Percentiles rank a stretch among this genome's conserved stretches.
These are phyloP conservation scores for Leishmania arabica DNA, from an alignment of 208 protist genomes.

Conservation along the genomic window DNA sequence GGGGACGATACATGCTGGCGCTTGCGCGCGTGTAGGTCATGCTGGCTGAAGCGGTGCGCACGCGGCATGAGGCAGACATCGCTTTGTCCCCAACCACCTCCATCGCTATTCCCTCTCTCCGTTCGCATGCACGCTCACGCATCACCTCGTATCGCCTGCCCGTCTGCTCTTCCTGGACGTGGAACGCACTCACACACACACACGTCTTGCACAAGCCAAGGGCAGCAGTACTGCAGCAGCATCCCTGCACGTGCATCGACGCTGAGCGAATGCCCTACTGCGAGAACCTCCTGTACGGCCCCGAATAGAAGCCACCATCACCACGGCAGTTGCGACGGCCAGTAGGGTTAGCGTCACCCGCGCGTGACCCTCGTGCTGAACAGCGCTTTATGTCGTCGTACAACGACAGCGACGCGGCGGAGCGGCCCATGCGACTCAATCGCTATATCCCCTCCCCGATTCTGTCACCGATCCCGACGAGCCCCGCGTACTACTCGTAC, in stretches of 20 bases:
- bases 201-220: background rate
- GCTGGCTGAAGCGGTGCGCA: background rate
- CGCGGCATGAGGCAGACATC: background rate
- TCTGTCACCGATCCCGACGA: constrained; percentile 20
- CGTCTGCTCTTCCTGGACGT: background rate
- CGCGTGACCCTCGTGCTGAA: background rate
- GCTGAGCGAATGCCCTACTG: constrained; percentile 11
- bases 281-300: constrained; percentile 8
- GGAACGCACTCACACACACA: background rate
- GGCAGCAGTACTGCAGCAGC: background rate
- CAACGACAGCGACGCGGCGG: constrained; percentile 2
- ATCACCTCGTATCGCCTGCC: background rate
- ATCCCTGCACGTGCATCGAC: background rate
- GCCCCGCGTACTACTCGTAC: constrained; percentile 17
- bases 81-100: background rate
- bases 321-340: background rate
- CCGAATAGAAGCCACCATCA: background rate
- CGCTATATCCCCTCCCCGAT: constrained; percentile 20
- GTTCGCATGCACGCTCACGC: background rate
- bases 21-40: background rate
- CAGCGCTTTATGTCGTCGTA: background rate
- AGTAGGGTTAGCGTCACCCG: background rate
- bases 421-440: constrained; percentile 10
- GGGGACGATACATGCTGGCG: background rate
- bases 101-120: background rate